A percentile compares a stretch with the other conserved stretches of the same genome.
phyloP scores from a whole-genome alignment of 129 eudicot genomes.

The Apium graveolens region DNA sequence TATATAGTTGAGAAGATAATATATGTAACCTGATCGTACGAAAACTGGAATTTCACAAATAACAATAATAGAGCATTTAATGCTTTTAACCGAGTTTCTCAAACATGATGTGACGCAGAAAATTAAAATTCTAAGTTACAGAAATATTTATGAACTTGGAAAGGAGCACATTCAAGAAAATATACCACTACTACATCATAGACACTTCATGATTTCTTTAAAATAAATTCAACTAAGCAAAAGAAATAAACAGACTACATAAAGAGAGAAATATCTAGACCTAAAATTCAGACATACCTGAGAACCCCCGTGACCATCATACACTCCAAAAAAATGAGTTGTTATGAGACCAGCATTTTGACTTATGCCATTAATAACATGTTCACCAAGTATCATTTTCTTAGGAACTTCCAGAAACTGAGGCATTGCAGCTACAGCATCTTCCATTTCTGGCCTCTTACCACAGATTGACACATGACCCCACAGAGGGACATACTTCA shows the following conservation, averaged over 20 bases:
- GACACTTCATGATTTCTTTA: not conserved
- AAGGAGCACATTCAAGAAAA: not conserved
- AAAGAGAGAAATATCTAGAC: not conserved
- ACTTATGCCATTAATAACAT: constrained; percentile 33
- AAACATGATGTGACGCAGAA: not conserved
- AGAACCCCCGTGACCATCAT: constrained; percentile 91
- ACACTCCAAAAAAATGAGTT: constrained; percentile 76
- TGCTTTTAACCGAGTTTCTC: not conserved
- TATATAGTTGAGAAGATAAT: not conserved
- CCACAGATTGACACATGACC: constrained; percentile 74
- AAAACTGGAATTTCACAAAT: not conserved
- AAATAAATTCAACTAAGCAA: not conserved
- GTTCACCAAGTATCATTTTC: constrained; percentile 57
- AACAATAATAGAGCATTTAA: not conserved
- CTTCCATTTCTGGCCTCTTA: constrained; percentile 94
- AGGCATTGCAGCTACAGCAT: constrained; percentile 60
- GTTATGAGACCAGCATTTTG: constrained; percentile 52
- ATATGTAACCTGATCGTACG: not conserved
- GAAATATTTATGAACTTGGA: not conserved
- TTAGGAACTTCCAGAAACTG: constrained; percentile 62
- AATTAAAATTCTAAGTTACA: not conserved
- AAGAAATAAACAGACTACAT: not conserved
- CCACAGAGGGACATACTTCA: constrained; percentile 76
- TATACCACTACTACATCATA: not conserved
- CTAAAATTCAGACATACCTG: constrained; percentile 39